Conservation (phyloP, 2,329 filamentous ascomycete species). For the Nemania sp. region DNA sequence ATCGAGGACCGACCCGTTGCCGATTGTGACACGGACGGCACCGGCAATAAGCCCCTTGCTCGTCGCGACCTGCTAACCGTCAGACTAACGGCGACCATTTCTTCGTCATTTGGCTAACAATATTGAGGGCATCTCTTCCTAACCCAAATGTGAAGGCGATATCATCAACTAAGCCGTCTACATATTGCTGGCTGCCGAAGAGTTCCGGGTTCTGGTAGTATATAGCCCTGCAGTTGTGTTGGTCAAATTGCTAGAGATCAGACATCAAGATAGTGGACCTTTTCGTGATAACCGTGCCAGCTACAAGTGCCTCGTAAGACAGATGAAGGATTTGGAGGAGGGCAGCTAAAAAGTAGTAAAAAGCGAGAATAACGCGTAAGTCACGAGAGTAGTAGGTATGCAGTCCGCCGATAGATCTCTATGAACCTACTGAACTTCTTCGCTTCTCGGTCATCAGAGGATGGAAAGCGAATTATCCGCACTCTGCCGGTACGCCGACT, state of each 20-base stretch:
- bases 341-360: slow-evolving; percentile 48
- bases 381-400: neutral
- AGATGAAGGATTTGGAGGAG: slow-evolving; percentile 63
- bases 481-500: slow-evolving; percentile 40
- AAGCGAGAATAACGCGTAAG: slow-evolving; percentile 6
- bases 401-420: neutral
- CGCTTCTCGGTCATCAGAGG: slow-evolving; percentile 21
- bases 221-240: slow-evolving; percentile 64
- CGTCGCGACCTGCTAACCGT: slow-evolving; percentile 63
- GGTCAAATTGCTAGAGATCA: neutral
- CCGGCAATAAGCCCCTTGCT: slow-evolving; percentile 74
- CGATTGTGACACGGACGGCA: slow-evolving; percentile 49
- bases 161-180: slow-evolving; percentile 75
- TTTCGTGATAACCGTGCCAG: slow-evolving; percentile 62
- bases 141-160: slow-evolving; percentile 71
- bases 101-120: slow-evolving; percentile 54
- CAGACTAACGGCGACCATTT: neutral
- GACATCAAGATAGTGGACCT: slow-evolving; percentile 49
- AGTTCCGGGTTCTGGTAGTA: slow-evolving; percentile 78
- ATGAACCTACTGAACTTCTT: slow-evolving; percentile 40
- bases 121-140: slow-evolving; percentile 67
- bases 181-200: slow-evolving; percentile 69
- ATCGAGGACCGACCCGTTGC: slow-evolving; percentile 36
- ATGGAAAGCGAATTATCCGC: slow-evolving; percentile 33
- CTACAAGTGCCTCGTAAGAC: slow-evolving; percentile 61